These are phyloP conservation scores for Peltaster fructicola DNA, from an alignment of 2,329 filamentous ascomycete genomes.

Conservation along the genomic window DNA sequence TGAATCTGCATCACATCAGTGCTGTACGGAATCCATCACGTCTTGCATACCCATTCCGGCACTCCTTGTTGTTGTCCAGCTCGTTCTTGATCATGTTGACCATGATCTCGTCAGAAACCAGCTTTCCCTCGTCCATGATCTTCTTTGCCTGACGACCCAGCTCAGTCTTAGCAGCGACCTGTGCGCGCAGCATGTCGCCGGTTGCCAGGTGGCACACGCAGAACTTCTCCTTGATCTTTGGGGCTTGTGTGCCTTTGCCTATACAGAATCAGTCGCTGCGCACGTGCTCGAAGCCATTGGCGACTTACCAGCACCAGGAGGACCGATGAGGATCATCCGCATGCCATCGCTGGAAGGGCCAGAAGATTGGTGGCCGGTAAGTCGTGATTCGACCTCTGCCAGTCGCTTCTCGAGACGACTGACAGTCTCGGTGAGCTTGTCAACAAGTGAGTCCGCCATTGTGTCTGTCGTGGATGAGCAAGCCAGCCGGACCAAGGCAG, in stretches of 20 bases:
- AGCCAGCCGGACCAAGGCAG: no score
- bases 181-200: conserved; percentile 95
- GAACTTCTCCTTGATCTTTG: conserved; percentile 96
- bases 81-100: conserved; percentile 99
- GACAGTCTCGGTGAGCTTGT: no score
- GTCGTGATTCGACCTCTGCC: conserved; percentile 29
- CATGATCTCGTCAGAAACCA: conserved; percentile 98
- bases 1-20: conserved; percentile 48
- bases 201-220: conserved; percentile 94
- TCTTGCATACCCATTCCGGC: conserved; percentile 70
- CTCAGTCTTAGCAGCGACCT: conserved; percentile 92
- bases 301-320: conserved; percentile 80
- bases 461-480: no score
- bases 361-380: no score
- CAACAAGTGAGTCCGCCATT: no score
- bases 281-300: conserved; percentile 2
- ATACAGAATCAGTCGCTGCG: conserved; percentile 6
- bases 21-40: neutral
- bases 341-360: conserved; percentile 35
- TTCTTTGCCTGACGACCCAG: conserved; percentile 96
- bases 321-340: conserved; percentile 95
- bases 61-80: conserved; percentile 84
- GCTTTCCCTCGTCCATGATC: conserved; percentile 97
- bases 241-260: conserved; percentile 99
- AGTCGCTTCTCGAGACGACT: conserved; percentile 19